Evolutionary conservation across 768 basidiomycete species (phyloP), one percentile per base, ranked within the genome.

Genomic region (Rubroboletus pulcherrimus): DNA sequence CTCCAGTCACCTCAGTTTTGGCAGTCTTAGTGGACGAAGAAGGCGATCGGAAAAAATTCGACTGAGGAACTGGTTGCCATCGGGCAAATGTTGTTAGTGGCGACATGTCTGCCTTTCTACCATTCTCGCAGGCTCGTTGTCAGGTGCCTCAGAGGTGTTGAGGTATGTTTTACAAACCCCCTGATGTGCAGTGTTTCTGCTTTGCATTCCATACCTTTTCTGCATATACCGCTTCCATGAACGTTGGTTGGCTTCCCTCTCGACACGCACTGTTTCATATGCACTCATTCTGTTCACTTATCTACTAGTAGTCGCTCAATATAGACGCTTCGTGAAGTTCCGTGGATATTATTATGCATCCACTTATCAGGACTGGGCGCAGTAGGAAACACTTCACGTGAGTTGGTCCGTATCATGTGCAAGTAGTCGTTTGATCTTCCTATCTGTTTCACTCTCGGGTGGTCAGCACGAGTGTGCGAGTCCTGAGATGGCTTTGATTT

Each of bases 1-100:
- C 69, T 89, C 89, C n/a, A 92, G 90, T 65, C 84, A 90, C 53
- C 75, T 94, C 63, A 92, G 91, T 68, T 91, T 92, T 69, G 90
- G 89, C 15, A 91, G 89, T 66, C 73, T 90, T 49, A 89, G 86
- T 65, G 83, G 80, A n/a, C 83, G 86, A 47, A 78, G 78, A 66
- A 82, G 80, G 59, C 73, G 70, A 38, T 71, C 80, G n/a, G 78
- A 84, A 53, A 87, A 78, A 66, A 69, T 89, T 47, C 83, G 78
- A 69, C 69, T 83, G 57, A 81, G 79, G 66, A 76, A 75, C 53
- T 85, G 85, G 84, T 64, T 88, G 49, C 85, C 87, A 42, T 53
- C 46, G 77, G 86, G 53, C 49, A 82, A 78, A 67, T 91, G 89
- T 69, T 91, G 89, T 71, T 89, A 77, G 73, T 56, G 35, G 49